These are phyloP conservation scores for Metarhizium album DNA, from an alignment of 2,329 filamentous ascomycete genomes.

Conservation along the genomic window DNA sequence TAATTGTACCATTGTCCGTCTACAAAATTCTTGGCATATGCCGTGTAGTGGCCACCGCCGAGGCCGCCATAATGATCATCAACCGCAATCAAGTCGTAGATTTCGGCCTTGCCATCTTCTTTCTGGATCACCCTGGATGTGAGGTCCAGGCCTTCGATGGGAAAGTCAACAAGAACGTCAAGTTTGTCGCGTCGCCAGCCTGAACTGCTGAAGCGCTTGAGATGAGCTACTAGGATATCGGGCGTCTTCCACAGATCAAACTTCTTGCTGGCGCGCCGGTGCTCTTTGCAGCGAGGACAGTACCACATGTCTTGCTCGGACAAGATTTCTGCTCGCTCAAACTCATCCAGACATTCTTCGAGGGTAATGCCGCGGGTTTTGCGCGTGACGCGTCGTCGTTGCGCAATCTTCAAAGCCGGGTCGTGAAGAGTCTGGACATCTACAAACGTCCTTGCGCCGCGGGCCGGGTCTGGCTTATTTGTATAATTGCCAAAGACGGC, in stretches of 20 bases:
- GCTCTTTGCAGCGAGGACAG: slow-evolving; percentile 90
- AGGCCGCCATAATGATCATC: slow-evolving; percentile 93
- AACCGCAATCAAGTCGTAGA: slow-evolving; percentile 90
- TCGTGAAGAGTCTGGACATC: slow-evolving; percentile 45
- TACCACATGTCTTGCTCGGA: slow-evolving; percentile 98
- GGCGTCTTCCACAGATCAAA: slow-evolving; percentile 96
- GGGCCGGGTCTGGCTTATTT: slow-evolving; percentile 28
- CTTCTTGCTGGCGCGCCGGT: slow-evolving; percentile 86
- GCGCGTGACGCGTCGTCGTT: slow-evolving; percentile 49
- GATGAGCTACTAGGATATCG: slow-evolving; percentile 86
- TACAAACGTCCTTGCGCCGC: slow-evolving; percentile 50
- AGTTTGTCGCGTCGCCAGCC: slow-evolving; percentile 81
- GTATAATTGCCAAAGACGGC: slow-evolving; percentile 50
- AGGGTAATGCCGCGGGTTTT: slow-evolving; percentile 60
- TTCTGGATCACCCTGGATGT: slow-evolving; percentile 67
- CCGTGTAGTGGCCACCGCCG: slow-evolving; percentile 92
- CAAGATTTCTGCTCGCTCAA: slow-evolving; percentile 84
- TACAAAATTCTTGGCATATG: slow-evolving; percentile 84
- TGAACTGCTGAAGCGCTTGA: slow-evolving; percentile 88
- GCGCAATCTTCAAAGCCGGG: slow-evolving; percentile 52
- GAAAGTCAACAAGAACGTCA: slow-evolving; percentile 84
- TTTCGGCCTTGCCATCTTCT: slow-evolving; percentile 68
- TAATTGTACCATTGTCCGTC: slow-evolving; percentile 91
- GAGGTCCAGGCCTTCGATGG: slow-evolving; percentile 76
- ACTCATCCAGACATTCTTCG: slow-evolving; percentile 87